A percentile compares a stretch with the other conserved stretches of the same genome.
Evolutionary conservation across 2,329 filamentous ascomycete species (phyloP).

Genomic region (Bertia moriformis): DNA sequence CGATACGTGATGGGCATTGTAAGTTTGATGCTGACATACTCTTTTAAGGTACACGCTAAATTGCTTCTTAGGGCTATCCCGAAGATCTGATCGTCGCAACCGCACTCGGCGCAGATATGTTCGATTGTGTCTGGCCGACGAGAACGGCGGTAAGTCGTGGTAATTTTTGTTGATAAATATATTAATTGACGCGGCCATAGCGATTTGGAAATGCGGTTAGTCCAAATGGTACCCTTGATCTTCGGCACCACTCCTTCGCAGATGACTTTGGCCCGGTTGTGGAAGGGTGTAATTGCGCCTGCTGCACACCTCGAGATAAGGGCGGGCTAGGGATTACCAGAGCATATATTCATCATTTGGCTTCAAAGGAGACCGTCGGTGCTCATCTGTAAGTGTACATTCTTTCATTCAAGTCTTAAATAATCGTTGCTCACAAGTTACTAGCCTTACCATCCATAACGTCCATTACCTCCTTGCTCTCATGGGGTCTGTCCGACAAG

Average conservation of each 20-base stretch:
- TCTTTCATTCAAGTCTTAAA: neutral
- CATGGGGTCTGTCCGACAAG: conserved; percentile 37
- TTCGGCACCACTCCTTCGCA: conserved; percentile 39
- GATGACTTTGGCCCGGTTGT: conserved; percentile 46
- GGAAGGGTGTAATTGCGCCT: conserved; percentile 39
- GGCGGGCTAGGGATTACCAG: conserved; percentile 44
- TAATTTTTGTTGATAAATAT: too few species aligned
- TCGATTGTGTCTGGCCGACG: conserved; percentile 61
- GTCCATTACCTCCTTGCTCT: conserved; percentile 48
- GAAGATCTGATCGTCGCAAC: conserved; percentile 55
- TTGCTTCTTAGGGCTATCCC: conserved; percentile 32
- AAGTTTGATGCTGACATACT: neutral
- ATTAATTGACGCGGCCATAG: too few species aligned
- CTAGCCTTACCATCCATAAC: conserved; percentile 50
- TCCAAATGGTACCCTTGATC: conserved; percentile 38
- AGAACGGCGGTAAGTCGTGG: conserved; percentile 36
- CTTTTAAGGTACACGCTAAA: too few species aligned
- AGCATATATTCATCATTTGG: conserved; percentile 51
- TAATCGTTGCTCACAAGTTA: neutral
- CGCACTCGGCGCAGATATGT: conserved; percentile 58
- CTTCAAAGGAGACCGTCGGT: conserved; percentile 53
- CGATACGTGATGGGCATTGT: conserved; percentile 59
- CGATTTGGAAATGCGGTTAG: conserved; percentile 57
- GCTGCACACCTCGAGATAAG: conserved; percentile 34
- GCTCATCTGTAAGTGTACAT: conserved; percentile 17